Evolutionary conservation across 2,329 filamentous ascomycete genomes (phyloP), one percentile per base, ranked within the genome.

Genomic region (Chrysoporthe austroafricana): DNA sequence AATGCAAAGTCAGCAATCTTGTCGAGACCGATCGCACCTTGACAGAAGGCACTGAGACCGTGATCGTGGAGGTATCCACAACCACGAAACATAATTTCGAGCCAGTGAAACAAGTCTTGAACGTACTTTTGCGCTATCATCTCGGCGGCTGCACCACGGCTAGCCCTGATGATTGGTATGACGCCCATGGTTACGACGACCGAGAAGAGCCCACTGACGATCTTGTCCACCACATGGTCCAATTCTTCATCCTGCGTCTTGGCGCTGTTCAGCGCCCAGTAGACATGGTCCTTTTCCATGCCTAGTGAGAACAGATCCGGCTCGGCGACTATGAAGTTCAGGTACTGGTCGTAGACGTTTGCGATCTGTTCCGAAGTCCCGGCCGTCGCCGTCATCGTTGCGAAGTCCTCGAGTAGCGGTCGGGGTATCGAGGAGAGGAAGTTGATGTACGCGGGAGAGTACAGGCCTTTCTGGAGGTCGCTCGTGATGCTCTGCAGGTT

Each of bases 151-250:
- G 93, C 94, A 62, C 91, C 93, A 77, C 96, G 97, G 7, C 96
- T 94, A 76, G 93, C 97, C 72, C 96, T 86, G 74, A 99, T 98
- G 73, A 99, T 94, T 7, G 96, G 96, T 73, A 99, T 97, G 2
- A 94, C 90, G 69, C 94, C 95, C 93, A 97, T 97, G 5, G 96
- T 99, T n/a, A 97, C 96, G 69, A 96, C 91, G 61, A 99, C 96
- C 71, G 94, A 97, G 80, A 98, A 99, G n/a, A 99, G 83, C 0
- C 96, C 96, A 74, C 92, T 96, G 62, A 99, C 96, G 71, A 98
- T 95, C 72, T 90, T 90, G 78, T 99, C 95, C 43, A 99, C 88
- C 48, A 96, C 89, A 63, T 86, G 84, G 75, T 98, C 96, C 65
- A 99, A 86, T 76, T 96, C 92, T 68, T 96, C 92, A 73, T 98